A percentile compares a stretch with the other conserved stretches of the same genome.
Conservation (phyloP, 2,329 filamentous ascomycete genomes). For the Diplocarpon mali region DNA sequence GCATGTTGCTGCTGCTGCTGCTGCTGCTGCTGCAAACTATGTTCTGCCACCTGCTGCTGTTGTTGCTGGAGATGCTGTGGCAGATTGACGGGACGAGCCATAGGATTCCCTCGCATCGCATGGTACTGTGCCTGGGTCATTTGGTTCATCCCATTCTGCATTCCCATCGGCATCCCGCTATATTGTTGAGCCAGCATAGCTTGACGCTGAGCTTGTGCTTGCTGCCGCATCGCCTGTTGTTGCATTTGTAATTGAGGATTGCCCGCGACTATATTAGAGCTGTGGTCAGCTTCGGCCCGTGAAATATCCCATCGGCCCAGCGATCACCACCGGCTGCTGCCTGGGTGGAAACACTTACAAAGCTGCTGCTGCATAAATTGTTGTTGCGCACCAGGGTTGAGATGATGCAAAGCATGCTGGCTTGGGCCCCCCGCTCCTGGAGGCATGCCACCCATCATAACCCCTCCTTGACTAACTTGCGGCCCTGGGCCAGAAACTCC, state of each 20-base stretch:
- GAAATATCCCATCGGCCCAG: neutral
- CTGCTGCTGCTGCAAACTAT: conserved; percentile 31
- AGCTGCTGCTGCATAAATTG: conserved; percentile 20
- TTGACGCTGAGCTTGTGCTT: conserved; percentile 34
- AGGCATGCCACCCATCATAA: conserved; percentile 69
- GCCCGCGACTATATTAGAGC: conserved; percentile 1
- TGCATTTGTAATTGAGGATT: conserved; percentile 22
- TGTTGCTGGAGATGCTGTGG: conserved; percentile 34
- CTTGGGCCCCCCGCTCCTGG: conserved; percentile 47
- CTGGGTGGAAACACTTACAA: conserved; percentile 20
- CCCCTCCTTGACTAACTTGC: conserved; percentile 57
- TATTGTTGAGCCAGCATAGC: conserved; percentile 43
- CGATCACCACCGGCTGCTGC: neutral
- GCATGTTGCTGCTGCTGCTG: conserved; percentile 26
- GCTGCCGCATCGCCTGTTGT: conserved; percentile 23
- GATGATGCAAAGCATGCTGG: conserved; percentile 60
- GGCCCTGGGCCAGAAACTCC: conserved; percentile 59
- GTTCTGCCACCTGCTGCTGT: conserved; percentile 28
- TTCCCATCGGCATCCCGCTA: conserved; percentile 40
- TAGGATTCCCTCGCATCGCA: conserved; percentile 34
- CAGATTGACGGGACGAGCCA: conserved; percentile 35
- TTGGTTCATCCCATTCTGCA: conserved; percentile 42
- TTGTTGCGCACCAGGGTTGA: conserved; percentile 44
- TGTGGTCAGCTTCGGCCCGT: conserved; percentile 4
- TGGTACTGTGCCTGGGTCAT: conserved; percentile 42